Base-by-base conservation (phyloP, 2,329 filamentous ascomycete genomes). In the Gliomastix tumulicola region DNA sequence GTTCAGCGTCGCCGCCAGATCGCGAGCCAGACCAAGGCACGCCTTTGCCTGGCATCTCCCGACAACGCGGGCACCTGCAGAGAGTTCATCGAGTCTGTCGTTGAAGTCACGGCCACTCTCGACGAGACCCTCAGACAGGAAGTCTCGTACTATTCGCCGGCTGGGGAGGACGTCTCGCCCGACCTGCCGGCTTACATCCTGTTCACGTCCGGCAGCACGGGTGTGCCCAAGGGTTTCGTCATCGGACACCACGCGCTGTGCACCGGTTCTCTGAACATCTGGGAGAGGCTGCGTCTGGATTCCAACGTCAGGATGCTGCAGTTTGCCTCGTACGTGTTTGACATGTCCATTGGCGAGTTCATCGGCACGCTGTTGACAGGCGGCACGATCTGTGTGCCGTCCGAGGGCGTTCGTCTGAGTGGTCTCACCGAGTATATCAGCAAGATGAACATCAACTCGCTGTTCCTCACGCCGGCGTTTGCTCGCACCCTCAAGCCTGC, bases 321-420 rank as follows among this genome's bases (percentile, higher is more conserved):
- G 17, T 35, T 35, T 13, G 21, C 34, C 5, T 35, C 34, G 13
- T 27, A 17, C 17, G 34, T 35, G 12, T 35, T 35, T 25, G 34
- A 35, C 34, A 27, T 35, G 21, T 23, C 34, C 13, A 49, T 57
- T 5, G 40, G 41, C 1, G 49, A 51, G 19, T 44, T 46, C 23
- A 9, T 50, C 3, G 43, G 37, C 0, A 39, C 44, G 1, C 9
- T 51, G n/a, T 32, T 47, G 5, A 30, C 44, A 8, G 56, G 56
- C 13, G 55, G 48, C 0, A 55, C 54, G 27, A 42, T 59, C 4
- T 56, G 53, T 19, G 44, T 60, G 13, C 60, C 62, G 1, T 62
- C 59, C 1, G 63, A 68, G 15, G 47, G 58, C 3, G 54, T 57
- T 21, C 55, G 63, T 1, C 47, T 63, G 20, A 62, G 64, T 12